Evolutionary conservation across 768 basidiomycete species (phyloP).

Genomic region (Rhodosporidiobolus odoratus): DNA sequence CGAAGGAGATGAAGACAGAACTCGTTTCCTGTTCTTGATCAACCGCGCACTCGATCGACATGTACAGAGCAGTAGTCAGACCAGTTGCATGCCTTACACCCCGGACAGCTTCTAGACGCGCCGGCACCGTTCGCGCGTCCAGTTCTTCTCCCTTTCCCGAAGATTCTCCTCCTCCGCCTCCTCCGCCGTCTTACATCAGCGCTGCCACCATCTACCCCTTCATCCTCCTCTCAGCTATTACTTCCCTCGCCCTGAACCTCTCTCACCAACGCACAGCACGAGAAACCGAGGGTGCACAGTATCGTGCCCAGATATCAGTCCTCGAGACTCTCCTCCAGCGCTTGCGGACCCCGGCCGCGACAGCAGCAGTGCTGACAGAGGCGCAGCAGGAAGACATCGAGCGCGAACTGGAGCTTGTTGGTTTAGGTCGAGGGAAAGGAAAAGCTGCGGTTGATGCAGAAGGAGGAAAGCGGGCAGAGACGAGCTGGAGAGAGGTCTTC

Average conservation of each 20-base stretch:
- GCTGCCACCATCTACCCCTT: conserved; percentile 32
- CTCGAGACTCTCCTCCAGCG: conserved; percentile 42
- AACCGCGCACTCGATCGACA: too few species aligned
- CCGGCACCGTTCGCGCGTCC: background rate
- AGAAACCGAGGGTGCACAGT: background rate
- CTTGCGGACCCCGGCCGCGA: background rate
- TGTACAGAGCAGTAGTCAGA: too few species aligned
- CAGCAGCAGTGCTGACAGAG: background rate
- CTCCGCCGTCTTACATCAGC: conserved; percentile 10
- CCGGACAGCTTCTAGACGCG: too few species aligned
- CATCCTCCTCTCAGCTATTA: conserved; percentile 35
- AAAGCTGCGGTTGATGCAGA: conserved; percentile 15
- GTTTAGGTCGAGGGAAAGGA: conserved; percentile 38
- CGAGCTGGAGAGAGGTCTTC: conserved; percentile 45
- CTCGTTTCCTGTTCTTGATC: too few species aligned
- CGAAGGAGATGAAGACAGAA: too few species aligned
- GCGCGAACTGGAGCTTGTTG: conserved; percentile 47
- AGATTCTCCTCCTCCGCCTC: conserved; percentile 16
- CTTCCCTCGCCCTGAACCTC: conserved; percentile 37
- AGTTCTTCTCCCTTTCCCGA: background rate
- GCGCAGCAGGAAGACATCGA: conserved; percentile 41
- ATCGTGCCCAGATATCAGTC: conserved; percentile 44
- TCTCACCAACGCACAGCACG: conserved; percentile 15
- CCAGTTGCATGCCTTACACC: background rate
- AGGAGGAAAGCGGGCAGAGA: conserved; percentile 3